Percentiles rank a stretch among this genome's conserved stretches.
Evolutionary conservation across 106 monocot genomes (phyloP).

Genomic region (Allium fistulosum): DNA sequence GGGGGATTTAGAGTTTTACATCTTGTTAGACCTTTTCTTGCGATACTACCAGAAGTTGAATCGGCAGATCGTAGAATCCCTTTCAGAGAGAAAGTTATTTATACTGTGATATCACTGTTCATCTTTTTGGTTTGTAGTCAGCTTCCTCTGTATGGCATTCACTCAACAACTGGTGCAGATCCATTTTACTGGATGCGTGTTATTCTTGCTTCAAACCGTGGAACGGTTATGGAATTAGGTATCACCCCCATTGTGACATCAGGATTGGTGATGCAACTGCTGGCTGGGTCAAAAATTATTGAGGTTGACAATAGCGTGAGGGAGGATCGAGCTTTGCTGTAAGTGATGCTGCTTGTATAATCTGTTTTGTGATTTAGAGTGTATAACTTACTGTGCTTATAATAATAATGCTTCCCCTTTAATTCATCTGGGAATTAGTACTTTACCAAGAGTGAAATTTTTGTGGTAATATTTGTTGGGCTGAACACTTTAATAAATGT

Average conservation of each 20-base stretch:
- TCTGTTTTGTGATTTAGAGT: not conserved
- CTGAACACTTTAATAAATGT: too few species aligned
- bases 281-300: not conserved
- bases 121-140: conserved; percentile 1
- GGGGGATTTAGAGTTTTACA: not conserved
- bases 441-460: too few species aligned
- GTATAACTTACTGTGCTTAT: too few species aligned
- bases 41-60: not conserved
- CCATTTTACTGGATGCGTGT: not conserved
- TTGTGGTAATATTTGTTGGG: too few species aligned
- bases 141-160: not conserved
- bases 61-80: not conserved
- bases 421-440: too few species aligned
- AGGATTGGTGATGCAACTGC: not conserved
- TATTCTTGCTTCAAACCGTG: not conserved
- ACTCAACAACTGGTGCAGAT: not conserved
- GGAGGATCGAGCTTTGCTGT: not conserved
- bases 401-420: too few species aligned
- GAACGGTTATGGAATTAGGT: not conserved
- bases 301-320: not conserved
- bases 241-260: not conserved
- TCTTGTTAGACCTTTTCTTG: not conserved
- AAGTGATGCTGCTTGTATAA: not conserved
- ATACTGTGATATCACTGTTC: not conserved
- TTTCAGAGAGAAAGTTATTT: not conserved